Conservation (phyloP, 2,329 filamentous ascomycete species). For the Hymenotorrendiella dingleyae region DNA sequence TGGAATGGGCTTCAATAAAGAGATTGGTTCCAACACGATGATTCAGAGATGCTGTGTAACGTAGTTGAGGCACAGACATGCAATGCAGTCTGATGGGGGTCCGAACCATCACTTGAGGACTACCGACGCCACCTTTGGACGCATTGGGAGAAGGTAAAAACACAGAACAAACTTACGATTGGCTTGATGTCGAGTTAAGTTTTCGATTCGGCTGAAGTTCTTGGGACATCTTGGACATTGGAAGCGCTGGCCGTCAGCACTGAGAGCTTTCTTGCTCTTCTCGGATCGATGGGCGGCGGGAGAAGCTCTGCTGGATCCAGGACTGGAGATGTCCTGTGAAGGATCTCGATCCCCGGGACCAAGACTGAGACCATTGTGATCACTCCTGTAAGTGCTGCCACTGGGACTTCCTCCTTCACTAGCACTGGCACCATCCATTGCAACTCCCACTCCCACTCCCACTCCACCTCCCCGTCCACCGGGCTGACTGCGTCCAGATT, state of each 20-base stretch:
- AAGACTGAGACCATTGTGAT: too few relatives aligned
- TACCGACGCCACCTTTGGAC: neutral
- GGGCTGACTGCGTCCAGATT: too few relatives aligned
- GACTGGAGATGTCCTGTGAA: neutral
- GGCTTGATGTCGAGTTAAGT: constrained; percentile 27
- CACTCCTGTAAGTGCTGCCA: too few relatives aligned
- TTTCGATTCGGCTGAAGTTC: constrained; percentile 28
- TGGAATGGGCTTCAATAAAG: neutral
- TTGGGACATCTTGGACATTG: constrained; percentile 27
- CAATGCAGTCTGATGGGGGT: neutral
- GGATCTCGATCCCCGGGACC: neutral
- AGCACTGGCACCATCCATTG: too few relatives aligned
- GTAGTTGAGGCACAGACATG: neutral
- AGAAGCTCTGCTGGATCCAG: neutral
- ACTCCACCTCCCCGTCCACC: too few relatives aligned
- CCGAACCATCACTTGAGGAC: too few relatives aligned
- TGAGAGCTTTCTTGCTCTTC: constrained; percentile 1
- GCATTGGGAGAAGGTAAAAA: neutral
- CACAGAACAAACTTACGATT: constrained; percentile 22
- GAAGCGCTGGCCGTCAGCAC: constrained; percentile 16
- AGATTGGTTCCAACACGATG: neutral
- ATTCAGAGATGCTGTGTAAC: neutral
- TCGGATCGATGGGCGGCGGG: neutral
- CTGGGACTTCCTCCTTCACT: too few relatives aligned
- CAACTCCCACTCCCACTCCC: too few relatives aligned